These are phyloP conservation scores for Kwoniella bestiolae DNA, from an alignment of 768 basidiomycete genomes.

Conservation along the genomic window DNA sequence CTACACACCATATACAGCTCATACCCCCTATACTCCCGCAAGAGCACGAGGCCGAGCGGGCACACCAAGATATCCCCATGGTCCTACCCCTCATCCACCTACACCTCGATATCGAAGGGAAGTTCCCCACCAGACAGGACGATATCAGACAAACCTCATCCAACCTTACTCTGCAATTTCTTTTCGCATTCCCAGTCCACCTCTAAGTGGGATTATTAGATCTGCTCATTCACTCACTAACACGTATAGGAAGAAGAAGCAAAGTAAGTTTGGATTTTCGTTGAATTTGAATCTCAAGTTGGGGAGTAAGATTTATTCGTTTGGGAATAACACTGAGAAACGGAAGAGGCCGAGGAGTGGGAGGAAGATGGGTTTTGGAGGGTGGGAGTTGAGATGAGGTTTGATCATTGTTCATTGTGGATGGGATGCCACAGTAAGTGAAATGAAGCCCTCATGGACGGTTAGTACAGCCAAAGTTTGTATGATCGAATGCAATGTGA, in stretches of 20 bases:
- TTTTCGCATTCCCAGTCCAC: background rate
- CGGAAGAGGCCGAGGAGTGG: slow-evolving; percentile 2
- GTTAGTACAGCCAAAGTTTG: no score
- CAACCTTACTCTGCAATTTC: background rate
- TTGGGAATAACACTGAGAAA: background rate
- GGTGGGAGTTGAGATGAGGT: slow-evolving; percentile 33
- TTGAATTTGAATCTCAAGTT: slow-evolving; percentile 4
- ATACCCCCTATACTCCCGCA: background rate
- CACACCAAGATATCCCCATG: background rate
- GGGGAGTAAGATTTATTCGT: background rate
- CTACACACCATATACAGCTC: background rate
- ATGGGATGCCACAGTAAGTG: no score
- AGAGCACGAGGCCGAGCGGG: no score
- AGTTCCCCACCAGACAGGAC: slow-evolving; percentile 1
- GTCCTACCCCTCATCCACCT: no score
- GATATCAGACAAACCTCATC: background rate
- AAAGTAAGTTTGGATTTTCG: background rate
- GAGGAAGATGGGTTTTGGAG: slow-evolving; percentile 29
- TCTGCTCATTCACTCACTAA: background rate
- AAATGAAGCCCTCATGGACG: background rate
- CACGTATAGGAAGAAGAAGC: background rate
- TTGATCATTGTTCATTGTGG: no score
- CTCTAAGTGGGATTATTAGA: background rate
- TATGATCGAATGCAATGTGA: no score
- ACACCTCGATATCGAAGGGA: background rate